Conservation (phyloP, 2,329 filamentous ascomycete species). For the Stemphylium vesicarium region DNA sequence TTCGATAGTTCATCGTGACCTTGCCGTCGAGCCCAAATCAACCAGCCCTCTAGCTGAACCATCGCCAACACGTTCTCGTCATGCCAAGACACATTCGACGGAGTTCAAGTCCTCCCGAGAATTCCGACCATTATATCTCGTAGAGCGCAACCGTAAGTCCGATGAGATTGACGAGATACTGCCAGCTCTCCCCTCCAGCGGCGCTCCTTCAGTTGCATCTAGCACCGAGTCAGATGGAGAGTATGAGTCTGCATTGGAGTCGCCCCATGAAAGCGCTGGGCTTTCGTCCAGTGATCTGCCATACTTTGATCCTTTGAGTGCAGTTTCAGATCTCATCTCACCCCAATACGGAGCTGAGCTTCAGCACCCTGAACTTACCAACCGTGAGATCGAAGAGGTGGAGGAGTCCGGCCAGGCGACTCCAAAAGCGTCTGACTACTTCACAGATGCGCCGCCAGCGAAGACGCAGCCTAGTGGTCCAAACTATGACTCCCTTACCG, state of each 20-base stretch:
- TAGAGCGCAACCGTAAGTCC: constrained; percentile 64
- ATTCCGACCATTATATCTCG: constrained; percentile 81
- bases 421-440: constrained; percentile 66
- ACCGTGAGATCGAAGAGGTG: constrained; percentile 51
- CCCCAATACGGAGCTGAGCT: constrained; percentile 22
- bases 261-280: constrained; percentile 37
- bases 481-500: constrained; percentile 30
- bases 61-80: constrained; percentile 53
- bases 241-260: constrained; percentile 54
- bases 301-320: constrained; percentile 29
- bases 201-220: constrained; percentile 46
- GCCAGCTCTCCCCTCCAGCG: constrained; percentile 60
- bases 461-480: constrained; percentile 17
- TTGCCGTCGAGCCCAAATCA: constrained; percentile 46
- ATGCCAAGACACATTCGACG: constrained; percentile 56
- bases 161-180: constrained; percentile 50
- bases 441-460: constrained; percentile 24
- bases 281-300: constrained; percentile 27
- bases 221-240: constrained; percentile 53
- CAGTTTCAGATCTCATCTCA: constrained; percentile 26
- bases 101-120: constrained; percentile 66
- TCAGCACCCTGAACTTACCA: constrained; percentile 30
- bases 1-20: constrained; percentile 51
- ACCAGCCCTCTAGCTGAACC: constrained; percentile 36
- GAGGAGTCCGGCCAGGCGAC: constrained; percentile 71